A percentile compares a stretch with the other conserved stretches of the same genome.
These are phyloP conservation scores for Aspergillus asperescens DNA, from an alignment of 495 filamentous ascomycete genomes.

Conservation along the genomic window DNA sequence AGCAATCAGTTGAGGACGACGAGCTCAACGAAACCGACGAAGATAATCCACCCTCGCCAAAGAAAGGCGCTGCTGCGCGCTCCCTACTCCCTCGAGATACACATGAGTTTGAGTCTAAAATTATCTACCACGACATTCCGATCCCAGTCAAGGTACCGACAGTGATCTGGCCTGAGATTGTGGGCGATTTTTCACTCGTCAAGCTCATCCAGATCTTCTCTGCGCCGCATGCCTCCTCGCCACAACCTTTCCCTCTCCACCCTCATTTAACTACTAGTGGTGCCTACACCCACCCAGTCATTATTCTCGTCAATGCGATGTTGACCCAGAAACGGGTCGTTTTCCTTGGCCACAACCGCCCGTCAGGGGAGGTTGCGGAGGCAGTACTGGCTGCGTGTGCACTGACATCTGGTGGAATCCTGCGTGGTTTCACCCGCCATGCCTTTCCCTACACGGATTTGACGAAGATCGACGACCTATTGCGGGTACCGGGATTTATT, in stretches of 20 bases:
- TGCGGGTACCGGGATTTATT: slow-evolving; percentile 95
- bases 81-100: slow-evolving; percentile 84
- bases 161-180: slow-evolving; percentile 88
- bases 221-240: slow-evolving; percentile 66
- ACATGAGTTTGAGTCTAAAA: slow-evolving; percentile 91
- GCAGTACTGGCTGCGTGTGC: slow-evolving; percentile 92
- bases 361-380: slow-evolving; percentile 90
- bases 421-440: slow-evolving; percentile 92
- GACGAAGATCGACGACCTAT: slow-evolving; percentile 93
- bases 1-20: slow-evolving; percentile 49
- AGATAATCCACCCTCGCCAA: slow-evolving; percentile 39
- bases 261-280: slow-evolving; percentile 92
- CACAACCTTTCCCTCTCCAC: slow-evolving; percentile 83
- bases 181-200: slow-evolving; percentile 95
- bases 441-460: slow-evolving; percentile 98
- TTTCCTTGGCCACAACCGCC: slow-evolving; percentile 90
- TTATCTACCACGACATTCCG: slow-evolving; percentile 91
- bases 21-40: slow-evolving; percentile 23
- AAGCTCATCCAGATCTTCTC: slow-evolving; percentile 95
- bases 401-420: slow-evolving; percentile 87
- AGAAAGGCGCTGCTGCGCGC: slow-evolving; percentile 30
- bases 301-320: slow-evolving; percentile 55
- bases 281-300: slow-evolving; percentile 52
- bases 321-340: slow-evolving; percentile 96
- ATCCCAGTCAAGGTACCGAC: slow-evolving; percentile 95